Percentiles rank a stretch among this genome's conserved stretches.
Evolutionary conservation across 805 yeast species (phyloP).

Genomic region (Ascoidea tarda): DNA sequence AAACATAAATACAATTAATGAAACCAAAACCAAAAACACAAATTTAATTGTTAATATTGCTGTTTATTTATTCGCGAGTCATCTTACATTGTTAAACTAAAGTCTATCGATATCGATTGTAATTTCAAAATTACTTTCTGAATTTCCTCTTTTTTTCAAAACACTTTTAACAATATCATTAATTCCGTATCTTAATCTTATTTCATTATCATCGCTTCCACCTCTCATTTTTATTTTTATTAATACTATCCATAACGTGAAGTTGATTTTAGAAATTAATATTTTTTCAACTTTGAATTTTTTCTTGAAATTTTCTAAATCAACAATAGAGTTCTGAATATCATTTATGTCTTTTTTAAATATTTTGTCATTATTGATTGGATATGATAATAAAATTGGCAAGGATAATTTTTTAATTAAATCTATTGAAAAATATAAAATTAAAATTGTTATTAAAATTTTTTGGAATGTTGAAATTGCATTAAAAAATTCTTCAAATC

Average conservation of each 20-base stretch:
- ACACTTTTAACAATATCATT: conserved; percentile 25
- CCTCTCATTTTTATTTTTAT: conserved; percentile 45
- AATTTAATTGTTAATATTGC: too few species aligned
- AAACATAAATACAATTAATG: too few species aligned
- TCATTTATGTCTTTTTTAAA: conserved; percentile 20
- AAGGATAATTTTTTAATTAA: conserved; percentile 37
- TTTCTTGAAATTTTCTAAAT: conserved; percentile 36
- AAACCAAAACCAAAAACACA: too few species aligned
- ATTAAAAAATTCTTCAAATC: conserved; percentile 16
- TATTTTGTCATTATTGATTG: conserved; percentile 24
- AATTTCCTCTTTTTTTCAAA: conserved; percentile 13
- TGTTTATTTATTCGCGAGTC: too few species aligned
- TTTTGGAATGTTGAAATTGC: conserved; percentile 27
- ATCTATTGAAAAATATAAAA: conserved; percentile 36
- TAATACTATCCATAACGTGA: conserved; percentile 43
- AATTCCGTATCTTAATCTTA: conserved; percentile 35
- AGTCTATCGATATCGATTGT: conserved; percentile 28
- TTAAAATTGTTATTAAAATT: conserved; percentile 24
- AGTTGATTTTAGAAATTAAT: conserved; percentile 47
- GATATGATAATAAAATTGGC: conserved; percentile 38
- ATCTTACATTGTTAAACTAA: conserved; percentile 4
- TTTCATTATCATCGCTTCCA: conserved; percentile 61
- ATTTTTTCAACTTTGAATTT: conserved; percentile 32
- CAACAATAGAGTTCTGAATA: conserved; percentile 30
- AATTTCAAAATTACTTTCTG: conserved; percentile 21